Percentiles rank a stretch among this genome's conserved stretches.
phyloP scores from a whole-genome alignment of 768 basidiomycete species.

The Tulasnella sp. region DNA sequence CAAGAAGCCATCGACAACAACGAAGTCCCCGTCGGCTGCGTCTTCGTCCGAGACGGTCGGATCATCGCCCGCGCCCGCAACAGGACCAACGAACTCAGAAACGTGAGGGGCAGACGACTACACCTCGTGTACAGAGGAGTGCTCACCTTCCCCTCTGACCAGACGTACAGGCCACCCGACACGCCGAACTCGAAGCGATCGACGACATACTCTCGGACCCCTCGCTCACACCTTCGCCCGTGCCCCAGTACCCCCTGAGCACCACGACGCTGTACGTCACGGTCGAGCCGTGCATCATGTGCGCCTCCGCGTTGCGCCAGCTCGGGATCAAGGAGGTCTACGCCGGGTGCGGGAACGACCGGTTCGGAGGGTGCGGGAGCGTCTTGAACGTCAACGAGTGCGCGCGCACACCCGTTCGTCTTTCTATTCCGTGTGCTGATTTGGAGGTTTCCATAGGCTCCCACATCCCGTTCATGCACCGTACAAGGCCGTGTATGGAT shows the following conservation, averaged over 20 bases:
- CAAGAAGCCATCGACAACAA: constrained; percentile 69
- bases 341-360: constrained; percentile 90
- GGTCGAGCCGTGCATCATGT: constrained; percentile 99
- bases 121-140: background rate
- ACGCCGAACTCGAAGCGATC: constrained; percentile 95
- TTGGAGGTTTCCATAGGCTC: constrained; percentile 33
- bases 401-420: constrained; percentile 23
- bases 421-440: background rate
- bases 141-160: background rate
- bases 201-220: constrained; percentile 65
- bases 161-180: constrained; percentile 68
- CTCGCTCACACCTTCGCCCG: constrained; percentile 19
- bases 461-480: constrained; percentile 60
- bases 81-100: constrained; percentile 85
- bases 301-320: constrained; percentile 89
- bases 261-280: constrained; percentile 90
- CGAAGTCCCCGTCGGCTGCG: constrained; percentile 95
- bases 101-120: constrained; percentile 40
- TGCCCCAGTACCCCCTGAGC: constrained; percentile 50
- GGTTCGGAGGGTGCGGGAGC: constrained; percentile 94
- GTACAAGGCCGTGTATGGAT: constrained; percentile 67
- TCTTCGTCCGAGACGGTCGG: constrained; percentile 70
- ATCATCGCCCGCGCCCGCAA: constrained; percentile 85
- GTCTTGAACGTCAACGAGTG: constrained; percentile 74
- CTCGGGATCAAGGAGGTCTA: constrained; percentile 82